Conservation (phyloP, 2,329 filamentous ascomycete species). For the Aspergillus arachidicola region DNA sequence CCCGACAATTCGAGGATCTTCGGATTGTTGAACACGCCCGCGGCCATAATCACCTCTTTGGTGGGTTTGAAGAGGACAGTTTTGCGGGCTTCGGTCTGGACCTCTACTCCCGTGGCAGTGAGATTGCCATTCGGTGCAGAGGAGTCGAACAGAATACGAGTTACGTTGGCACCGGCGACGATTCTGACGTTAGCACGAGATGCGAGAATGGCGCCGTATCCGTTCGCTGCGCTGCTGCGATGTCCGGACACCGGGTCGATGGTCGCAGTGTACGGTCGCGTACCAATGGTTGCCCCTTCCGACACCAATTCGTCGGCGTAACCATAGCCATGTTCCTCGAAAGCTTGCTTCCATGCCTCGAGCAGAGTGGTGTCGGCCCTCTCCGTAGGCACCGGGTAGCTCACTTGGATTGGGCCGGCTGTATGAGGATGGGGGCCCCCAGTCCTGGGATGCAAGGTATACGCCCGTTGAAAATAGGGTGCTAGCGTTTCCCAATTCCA, state of each 20-base stretch:
- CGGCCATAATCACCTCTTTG: slow-evolving; percentile 62
- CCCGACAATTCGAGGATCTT: slow-evolving; percentile 64
- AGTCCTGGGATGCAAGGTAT: slow-evolving; percentile 23
- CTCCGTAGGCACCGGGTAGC: neutral
- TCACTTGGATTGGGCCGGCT: neutral
- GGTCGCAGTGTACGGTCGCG: neutral
- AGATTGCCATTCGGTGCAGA: neutral
- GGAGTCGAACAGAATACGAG: slow-evolving; percentile 17
- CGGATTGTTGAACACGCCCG: slow-evolving; percentile 60
- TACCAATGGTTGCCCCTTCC: neutral
- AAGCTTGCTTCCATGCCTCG: neutral
- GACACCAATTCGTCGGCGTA: neutral
- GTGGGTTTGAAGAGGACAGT: slow-evolving; percentile 35
- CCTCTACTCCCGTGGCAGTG: slow-evolving; percentile 23
- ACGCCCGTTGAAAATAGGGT: slow-evolving; percentile 54
- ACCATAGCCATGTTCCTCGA: neutral
- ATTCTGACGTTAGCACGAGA: slow-evolving; percentile 1
- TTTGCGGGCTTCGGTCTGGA: slow-evolving; percentile 25
- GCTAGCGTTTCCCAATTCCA: slow-evolving; percentile 50
- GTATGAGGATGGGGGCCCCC: neutral
- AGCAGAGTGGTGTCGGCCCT: neutral
- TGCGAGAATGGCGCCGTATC: slow-evolving; percentile 17
- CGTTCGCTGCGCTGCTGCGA: neutral
- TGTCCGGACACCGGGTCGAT: neutral
- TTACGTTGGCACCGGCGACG: slow-evolving; percentile 18